Evolutionary conservation across 2,329 filamentous ascomycete species (phyloP).

Genomic region (Xylariaceae sp.): DNA sequence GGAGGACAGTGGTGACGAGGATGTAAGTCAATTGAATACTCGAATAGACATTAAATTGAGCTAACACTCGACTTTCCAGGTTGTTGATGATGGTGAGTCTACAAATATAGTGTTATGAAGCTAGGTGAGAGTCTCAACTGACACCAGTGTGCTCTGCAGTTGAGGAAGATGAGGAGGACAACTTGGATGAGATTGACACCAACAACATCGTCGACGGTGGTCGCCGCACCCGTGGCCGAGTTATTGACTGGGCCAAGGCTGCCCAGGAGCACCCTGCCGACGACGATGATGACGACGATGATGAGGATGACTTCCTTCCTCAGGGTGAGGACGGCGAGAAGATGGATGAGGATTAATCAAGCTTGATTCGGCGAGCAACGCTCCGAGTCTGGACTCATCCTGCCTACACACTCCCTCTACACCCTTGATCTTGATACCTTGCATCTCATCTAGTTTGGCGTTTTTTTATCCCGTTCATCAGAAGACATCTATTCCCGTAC

Average conservation of each 20-base stretch:
- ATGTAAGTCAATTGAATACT: slow-evolving; percentile 40
- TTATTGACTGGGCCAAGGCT: slow-evolving; percentile 90
- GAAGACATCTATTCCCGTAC: slow-evolving; percentile 1
- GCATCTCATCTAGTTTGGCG: neutral
- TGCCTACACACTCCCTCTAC: neutral
- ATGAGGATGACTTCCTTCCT: slow-evolving; percentile 64
- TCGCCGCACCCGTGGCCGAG: slow-evolving; percentile 82
- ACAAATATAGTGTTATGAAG: slow-evolving; percentile 1
- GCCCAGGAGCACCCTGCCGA: slow-evolving; percentile 69
- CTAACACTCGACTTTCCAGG: slow-evolving; percentile 24
- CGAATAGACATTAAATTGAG: slow-evolving; percentile 13
- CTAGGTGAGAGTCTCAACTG: slow-evolving; percentile 1
- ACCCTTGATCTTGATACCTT: neutral
- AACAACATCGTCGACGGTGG: slow-evolving; percentile 78
- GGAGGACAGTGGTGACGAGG: slow-evolving; percentile 57
- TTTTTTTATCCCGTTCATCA: neutral
- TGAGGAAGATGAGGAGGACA: slow-evolving; percentile 65
- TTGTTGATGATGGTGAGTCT: slow-evolving; percentile 25
- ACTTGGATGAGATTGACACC: slow-evolving; percentile 85
- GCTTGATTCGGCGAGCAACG: neutral
- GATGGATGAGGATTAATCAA: slow-evolving; percentile 54
- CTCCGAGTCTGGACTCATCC: neutral
- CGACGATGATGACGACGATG: slow-evolving; percentile 71
- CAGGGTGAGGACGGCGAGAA: slow-evolving; percentile 58
- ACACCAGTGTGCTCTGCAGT: slow-evolving; percentile 36